phyloP scores from a whole-genome alignment of 78 protist genomes.

The Dictyostelium capitatum region DNA sequence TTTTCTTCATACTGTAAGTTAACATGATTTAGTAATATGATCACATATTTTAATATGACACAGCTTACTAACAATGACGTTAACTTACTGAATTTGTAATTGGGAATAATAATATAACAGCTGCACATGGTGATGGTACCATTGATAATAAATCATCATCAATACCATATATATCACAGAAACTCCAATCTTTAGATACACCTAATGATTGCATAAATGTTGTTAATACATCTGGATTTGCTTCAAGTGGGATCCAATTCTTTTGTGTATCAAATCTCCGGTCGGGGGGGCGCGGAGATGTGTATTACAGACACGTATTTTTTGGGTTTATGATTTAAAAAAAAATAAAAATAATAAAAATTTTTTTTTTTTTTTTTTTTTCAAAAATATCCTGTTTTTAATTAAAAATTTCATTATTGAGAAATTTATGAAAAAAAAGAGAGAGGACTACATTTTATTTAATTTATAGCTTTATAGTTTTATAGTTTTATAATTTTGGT shows the following conservation, averaged over 20 bases:
- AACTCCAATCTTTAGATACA: slow-evolving; percentile 69
- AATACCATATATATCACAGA: slow-evolving; percentile 93
- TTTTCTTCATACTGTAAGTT: slow-evolving; percentile 52
- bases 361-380: too few relatives aligned
- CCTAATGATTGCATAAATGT: slow-evolving; percentile 82
- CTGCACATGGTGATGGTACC: slow-evolving; percentile 95
- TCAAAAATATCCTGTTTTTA: too few relatives aligned
- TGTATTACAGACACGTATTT: too few relatives aligned
- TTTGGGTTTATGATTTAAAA: too few relatives aligned
- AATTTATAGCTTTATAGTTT: not conserved
- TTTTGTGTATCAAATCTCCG: slow-evolving; percentile 79
- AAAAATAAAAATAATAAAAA: not conserved
- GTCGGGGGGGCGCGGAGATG: too few relatives aligned
- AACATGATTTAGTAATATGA: too few relatives aligned
- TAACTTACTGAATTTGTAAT: slow-evolving; percentile 77
- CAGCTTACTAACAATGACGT: too few relatives aligned
- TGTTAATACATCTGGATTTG: slow-evolving; percentile 93
- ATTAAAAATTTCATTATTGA: too few relatives aligned
- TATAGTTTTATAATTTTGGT: slow-evolving; percentile 42
- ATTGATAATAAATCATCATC: slow-evolving; percentile 92
- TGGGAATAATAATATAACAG: slow-evolving; percentile 95
- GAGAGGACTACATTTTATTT: too few relatives aligned
- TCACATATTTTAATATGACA: too few relatives aligned
- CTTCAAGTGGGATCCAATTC: slow-evolving; percentile 94
- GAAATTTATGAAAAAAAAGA: too few relatives aligned